These are phyloP conservation scores for Eucalyptus cladocalyx DNA, from an alignment of 345 rosid species.

Conservation along the genomic window DNA sequence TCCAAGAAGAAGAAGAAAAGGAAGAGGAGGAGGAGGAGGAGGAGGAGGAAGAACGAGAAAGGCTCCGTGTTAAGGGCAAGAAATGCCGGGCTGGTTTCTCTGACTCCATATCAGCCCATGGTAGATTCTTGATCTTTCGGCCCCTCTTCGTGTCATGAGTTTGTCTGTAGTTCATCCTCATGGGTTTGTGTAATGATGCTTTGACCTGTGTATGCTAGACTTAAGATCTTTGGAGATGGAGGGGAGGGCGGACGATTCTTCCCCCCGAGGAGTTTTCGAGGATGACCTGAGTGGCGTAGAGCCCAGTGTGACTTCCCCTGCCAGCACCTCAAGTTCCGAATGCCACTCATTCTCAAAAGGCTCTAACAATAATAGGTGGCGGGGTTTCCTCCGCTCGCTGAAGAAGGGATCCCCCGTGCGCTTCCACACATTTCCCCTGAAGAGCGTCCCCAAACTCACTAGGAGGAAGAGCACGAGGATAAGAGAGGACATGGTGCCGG, in stretches of 20 bases:
- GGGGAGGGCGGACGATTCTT: background rate
- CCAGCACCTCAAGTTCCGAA: conserved; percentile 53
- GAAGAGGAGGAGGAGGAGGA: background rate
- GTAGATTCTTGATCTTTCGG: conserved; percentile 4
- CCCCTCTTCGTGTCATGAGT: background rate
- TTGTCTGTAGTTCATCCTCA: background rate
- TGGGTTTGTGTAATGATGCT: background rate
- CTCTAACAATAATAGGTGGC: conserved; percentile 14
- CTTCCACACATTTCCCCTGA: conserved; percentile 32
- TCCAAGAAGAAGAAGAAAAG: background rate
- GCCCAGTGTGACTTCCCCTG: conserved; percentile 9
- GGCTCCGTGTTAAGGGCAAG: conserved; percentile 7
- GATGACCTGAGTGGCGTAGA: conserved; percentile 14
- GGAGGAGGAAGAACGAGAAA: conserved; percentile 9
- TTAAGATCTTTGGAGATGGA: conserved; percentile 3
- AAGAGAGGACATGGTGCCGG: conserved; percentile 43
- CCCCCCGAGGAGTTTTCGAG: conserved; percentile 5
- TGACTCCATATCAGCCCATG: conserved; percentile 27
- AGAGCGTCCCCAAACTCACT: conserved; percentile 46
- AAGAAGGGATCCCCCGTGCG: conserved; percentile 47
- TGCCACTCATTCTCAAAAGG: background rate
- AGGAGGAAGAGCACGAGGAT: conserved; percentile 53
- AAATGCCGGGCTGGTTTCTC: conserved; percentile 33
- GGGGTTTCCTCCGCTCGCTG: conserved; percentile 40
- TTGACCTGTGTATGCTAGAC: conserved; percentile 3